phyloP scores from a whole-genome alignment of 2,329 filamentous ascomycete species.

The Beauveria scarabaeidicola region DNA sequence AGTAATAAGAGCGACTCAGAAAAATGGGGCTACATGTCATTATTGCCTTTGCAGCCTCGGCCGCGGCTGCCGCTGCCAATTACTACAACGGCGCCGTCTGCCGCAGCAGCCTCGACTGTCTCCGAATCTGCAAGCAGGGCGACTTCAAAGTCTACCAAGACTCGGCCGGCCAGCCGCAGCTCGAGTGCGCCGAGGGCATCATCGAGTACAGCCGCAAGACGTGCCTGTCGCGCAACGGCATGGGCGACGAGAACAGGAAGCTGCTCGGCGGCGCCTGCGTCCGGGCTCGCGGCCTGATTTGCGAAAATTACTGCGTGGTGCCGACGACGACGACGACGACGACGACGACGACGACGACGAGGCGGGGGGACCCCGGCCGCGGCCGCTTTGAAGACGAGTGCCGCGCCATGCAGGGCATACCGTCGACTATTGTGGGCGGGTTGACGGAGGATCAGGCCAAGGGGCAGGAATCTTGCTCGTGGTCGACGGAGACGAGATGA shows the following conservation, averaged over 20 bases:
- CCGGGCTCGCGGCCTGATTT: background rate
- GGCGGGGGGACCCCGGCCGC: background rate
- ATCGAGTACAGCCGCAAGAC: slow-evolving; percentile 9
- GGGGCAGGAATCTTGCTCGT: background rate
- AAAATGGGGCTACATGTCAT: background rate
- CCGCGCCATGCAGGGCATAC: background rate
- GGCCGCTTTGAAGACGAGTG: slow-evolving; percentile 1
- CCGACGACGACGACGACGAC: background rate
- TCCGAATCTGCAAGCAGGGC: slow-evolving; percentile 1
- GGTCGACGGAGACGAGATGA: background rate
- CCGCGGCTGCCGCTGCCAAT: background rate
- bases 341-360: background rate
- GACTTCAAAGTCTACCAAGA: background rate
- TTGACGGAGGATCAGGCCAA: slow-evolving; percentile 7
- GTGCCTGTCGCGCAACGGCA: slow-evolving; percentile 2
- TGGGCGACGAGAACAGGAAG: background rate
- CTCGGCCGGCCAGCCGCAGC: background rate
- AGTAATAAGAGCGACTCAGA: background rate
- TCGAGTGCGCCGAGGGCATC: slow-evolving; percentile 2
- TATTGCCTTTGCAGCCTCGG: background rate
- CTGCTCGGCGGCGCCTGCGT: background rate
- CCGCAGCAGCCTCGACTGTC: slow-evolving; percentile 3
- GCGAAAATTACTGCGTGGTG: slow-evolving; percentile 1
- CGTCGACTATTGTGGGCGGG: slow-evolving; percentile 3
- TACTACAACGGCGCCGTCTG: slow-evolving; percentile 5